These are phyloP conservation scores for Xylaria sp. DNA, from an alignment of 2,329 filamentous ascomycete genomes.

Conservation along the genomic window DNA sequence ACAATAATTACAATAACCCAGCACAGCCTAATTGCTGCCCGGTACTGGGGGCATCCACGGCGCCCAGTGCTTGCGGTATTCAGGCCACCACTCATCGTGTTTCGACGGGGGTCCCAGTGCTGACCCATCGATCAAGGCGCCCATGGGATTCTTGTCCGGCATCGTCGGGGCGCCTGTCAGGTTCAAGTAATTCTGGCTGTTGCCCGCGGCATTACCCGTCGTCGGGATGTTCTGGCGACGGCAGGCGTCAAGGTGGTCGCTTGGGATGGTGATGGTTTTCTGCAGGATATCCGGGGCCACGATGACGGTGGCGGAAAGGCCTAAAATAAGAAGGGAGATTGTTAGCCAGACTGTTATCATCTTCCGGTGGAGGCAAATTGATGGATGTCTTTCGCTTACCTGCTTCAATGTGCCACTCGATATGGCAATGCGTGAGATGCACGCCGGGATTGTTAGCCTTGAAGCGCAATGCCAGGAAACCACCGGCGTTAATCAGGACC, in stretches of 20 bases:
- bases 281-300: constrained; percentile 29
- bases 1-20: not conserved
- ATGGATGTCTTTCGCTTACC: constrained; percentile 14
- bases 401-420: constrained; percentile 34
- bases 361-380: not conserved
- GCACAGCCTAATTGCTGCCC: not conserved
- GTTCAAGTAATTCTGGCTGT: constrained; percentile 14
- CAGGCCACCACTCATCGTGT: constrained; percentile 24
- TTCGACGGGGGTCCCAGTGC: constrained; percentile 15
- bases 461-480: constrained; percentile 26
- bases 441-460: constrained; percentile 32
- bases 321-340: not conserved
- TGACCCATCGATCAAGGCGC: constrained; percentile 21
- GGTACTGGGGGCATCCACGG: constrained; percentile 29
- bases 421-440: constrained; percentile 33
- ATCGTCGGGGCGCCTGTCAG: constrained; percentile 27
- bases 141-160: constrained; percentile 15
- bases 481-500: constrained; percentile 29
- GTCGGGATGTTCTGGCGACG: constrained; percentile 29
- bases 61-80: constrained; percentile 31
- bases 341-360: not conserved
- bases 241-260: constrained; percentile 26
- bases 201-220: constrained; percentile 28
- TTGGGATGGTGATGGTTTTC: constrained; percentile 20
- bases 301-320: constrained; percentile 29